Percentiles rank a stretch among this genome's conserved stretches.
Conservation (phyloP, 2,329 filamentous ascomycete genomes). For the Ceratocystis cacaofunesta region DNA sequence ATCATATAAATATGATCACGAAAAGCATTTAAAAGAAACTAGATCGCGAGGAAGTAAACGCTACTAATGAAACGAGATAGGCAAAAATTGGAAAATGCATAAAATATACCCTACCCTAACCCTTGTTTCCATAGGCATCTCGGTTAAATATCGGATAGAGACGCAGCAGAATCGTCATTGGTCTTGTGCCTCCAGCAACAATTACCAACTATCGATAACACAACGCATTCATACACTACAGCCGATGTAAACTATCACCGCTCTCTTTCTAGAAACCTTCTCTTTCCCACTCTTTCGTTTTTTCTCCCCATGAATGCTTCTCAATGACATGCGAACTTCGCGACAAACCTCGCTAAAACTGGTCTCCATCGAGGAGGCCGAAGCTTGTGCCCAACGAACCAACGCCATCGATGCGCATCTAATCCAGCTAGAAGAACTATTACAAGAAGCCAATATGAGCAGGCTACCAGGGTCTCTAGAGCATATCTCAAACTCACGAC, state of each 20-base stretch:
- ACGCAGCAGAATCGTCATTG: background rate
- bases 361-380: slow-evolving; percentile 5
- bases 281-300: background rate
- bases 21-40: no score
- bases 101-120: no score
- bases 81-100: no score
- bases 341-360: background rate
- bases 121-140: no score
- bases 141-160: no score
- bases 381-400: slow-evolving; percentile 1
- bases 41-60: no score
- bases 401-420: slow-evolving; percentile 1
- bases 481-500: background rate
- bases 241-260: background rate
- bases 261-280: background rate
- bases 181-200: background rate
- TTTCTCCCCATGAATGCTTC: background rate
- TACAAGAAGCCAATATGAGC: background rate
- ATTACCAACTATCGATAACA: background rate
- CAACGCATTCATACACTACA: background rate
- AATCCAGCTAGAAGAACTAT: background rate
- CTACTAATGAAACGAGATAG: no score
- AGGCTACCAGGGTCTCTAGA: background rate
- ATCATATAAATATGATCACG: no score
- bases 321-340: slow-evolving; percentile 2